Base-by-base conservation (phyloP, 768 basidiomycete species). In the Pulveroboletus sp. region DNA sequence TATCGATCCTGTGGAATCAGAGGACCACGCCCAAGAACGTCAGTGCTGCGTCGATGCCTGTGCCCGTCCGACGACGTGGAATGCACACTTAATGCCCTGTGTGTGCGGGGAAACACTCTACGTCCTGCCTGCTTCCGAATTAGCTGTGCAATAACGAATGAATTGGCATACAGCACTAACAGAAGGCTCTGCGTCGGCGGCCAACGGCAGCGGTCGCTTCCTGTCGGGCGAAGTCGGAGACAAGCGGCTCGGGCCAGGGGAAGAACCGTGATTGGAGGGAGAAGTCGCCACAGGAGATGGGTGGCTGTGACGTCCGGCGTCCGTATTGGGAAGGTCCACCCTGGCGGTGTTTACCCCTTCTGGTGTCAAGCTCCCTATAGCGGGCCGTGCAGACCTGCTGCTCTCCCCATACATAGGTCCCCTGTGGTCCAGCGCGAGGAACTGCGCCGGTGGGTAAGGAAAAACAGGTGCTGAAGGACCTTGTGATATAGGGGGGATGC, bases 1-100 rank as follows among this genome's bases (percentile, higher is more conserved):
- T 66, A 66, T 9, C 49, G 50, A 5, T 53, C 50, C 29, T 68
- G 65, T 17, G 65, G 65, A 19, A 66, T 56, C 11, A 33, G 4
- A 9, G 43, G 57, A 1, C 64, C 64, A 2, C 66, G 48, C 4
- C 58, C 61, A 21, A 6, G 20, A 16, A 55, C 25, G 1, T 41
- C 34, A 2, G 50, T 31, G 8, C 41, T 49, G 39, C 40, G 52
- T 24, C 44, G 42, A 17, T 34, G 55, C 13, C 38, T 36, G n/a
- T 31, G 46, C 10, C 50, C 40, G 29, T 16, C 24, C 25, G 51
- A 39, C 9, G 45, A 23, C n/a, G 25, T 6, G 23, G 57, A 55
- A 54, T 55, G 55, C 11, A 51, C 55, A 17, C 43, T 43, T 19
- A 9, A 32, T 21, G 61, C 35, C 10, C 44, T 27, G 9, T 47